Evolutionary conservation across 441 rosid species (phyloP), one percentile per base, ranked within the genome.

Genomic region (Macaranga tanarius): DNA sequence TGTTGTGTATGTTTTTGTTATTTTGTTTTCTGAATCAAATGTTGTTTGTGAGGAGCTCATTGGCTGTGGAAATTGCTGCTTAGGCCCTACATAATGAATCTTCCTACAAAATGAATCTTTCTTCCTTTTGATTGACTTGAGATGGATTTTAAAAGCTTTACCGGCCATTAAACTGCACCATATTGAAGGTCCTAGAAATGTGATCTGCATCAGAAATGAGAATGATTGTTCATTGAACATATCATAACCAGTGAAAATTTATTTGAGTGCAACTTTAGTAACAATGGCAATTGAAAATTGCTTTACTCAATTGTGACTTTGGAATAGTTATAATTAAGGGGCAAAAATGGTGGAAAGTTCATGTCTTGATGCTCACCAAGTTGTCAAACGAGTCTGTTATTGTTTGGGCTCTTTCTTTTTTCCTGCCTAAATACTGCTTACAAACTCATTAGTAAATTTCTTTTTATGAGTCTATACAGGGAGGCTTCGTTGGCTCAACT

Each of bases 401-500:
- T 26, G 59, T 25, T 13, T 38, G 47, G 75, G 25, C 19, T 48
- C 54, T 34, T 34, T 34, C 44, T 62, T 6, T 62, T 22, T 44
- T n/a, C 61, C 31, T 26, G 7, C 61, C 5, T 8, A 57, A 62
- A 11, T 70, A 25, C 65, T 67, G 11, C 25, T 64, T 42, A 42
- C 47, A 42, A 10, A 7, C 47, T 42, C 47, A 34, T 42, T 42
- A 42, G 47, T 7, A 42, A 42, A 55, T 48, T 48, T 25, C 23
- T 8, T 9, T 59, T 44, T 3, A 26, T 28, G 15, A 64, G 34
- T 59, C 52, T 50, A 60, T 65, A 20, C 82, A 83, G 85, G 84
- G 61, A 76, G 66, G 40, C 26, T 48, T 55, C 65, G 78, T 62
- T 71, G 76, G 73, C 60, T 78, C 78, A 26, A 65, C 66, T 52